Base-by-base conservation (phyloP, 2,329 filamentous ascomycete genomes). In the Pestalotiopsis fici region DNA sequence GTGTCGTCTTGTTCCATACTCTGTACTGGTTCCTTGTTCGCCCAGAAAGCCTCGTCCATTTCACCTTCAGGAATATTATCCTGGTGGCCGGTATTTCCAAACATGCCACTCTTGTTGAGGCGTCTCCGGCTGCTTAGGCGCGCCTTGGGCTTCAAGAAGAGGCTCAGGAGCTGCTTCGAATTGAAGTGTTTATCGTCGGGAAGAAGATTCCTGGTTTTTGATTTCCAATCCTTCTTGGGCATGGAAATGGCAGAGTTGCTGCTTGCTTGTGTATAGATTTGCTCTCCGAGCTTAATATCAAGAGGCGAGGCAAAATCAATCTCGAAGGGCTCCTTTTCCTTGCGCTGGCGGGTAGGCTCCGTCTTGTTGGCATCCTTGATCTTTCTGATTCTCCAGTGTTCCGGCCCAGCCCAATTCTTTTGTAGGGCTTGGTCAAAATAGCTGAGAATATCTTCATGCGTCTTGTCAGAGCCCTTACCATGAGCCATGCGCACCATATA, bases 151-250 rank as follows among this genome's bases (percentile, higher is more conserved):
- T 99, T 99, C 31, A 98, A 86, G 86, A 98, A 99, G 1, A 99
- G 87, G 63, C 90, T 92, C 6, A 98, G 85, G 0, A 99, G 85
- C 71, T 97, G 93, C 76, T 92, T 93, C 9, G 95, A 98, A 82
- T 95, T 97, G 83, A 99, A 98, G 78, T 98, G 95, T 80, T 98
- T 98, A 81, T 99, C 96, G 75, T 99, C 96, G 2, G 97, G 95
- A 4, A 99, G 88, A 3, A 99, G 86, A 77, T 99, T 97, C 61
- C 94, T 89, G 1, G 92, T 94, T 80, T 97, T 97, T 50, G 93
- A 96, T 78, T 93, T 96, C 94, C 95, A 97, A 79, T 98, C 94
- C 72, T 95, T 93, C 83, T 97, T 98, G 21, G 95, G 92, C 72
- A 99, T 79, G 59, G 90, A 93, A 72, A 98, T 97, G 50, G 90